Conservation (phyloP, 2,329 filamentous ascomycete species). For the Penicillium brevicompactum region DNA sequence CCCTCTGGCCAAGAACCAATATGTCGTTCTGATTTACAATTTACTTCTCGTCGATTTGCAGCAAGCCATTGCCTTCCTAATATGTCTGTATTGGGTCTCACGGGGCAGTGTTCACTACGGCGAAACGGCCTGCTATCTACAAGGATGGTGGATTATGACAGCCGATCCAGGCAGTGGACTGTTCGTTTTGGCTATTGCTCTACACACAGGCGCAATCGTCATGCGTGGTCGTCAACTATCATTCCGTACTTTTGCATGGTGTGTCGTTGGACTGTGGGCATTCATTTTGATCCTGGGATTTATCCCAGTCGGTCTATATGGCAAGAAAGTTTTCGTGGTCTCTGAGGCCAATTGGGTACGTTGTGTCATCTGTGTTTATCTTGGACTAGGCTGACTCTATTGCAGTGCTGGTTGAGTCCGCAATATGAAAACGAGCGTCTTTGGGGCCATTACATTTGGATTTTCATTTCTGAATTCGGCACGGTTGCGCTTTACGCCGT, state of each 20-base stretch:
- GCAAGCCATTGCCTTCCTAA: constrained; percentile 50
- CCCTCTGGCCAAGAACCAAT: constrained; percentile 55
- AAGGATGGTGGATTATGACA: constrained; percentile 55
- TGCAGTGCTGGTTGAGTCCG: constrained; percentile 54
- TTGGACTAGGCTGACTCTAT: not conserved
- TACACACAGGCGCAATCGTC: constrained; percentile 54
- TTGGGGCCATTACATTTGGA: constrained; percentile 57
- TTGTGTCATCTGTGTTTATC: not conserved
- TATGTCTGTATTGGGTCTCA: constrained; percentile 49
- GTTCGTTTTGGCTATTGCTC: constrained; percentile 55
- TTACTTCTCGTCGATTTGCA: constrained; percentile 54
- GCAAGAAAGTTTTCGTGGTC: constrained; percentile 46
- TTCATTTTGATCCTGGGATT: constrained; percentile 51
- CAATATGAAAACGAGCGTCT: constrained; percentile 49
- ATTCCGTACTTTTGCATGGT: constrained; percentile 46
- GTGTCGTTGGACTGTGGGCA: constrained; percentile 49
- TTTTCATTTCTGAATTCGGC: constrained; percentile 56
- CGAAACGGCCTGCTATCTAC: constrained; percentile 50
- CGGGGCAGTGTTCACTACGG: constrained; percentile 46
- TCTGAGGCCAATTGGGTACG: constrained; percentile 53
- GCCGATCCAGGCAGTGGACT: constrained; percentile 55
- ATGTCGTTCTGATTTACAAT: constrained; percentile 55
- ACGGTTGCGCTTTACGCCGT: constrained; percentile 52
- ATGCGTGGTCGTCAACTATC: constrained; percentile 50
- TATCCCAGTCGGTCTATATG: constrained; percentile 48